Evolutionary conservation across 805 yeast genomes (phyloP), one percentile per base, ranked within the genome.

Genomic region (Phaffomyces opuntiae): DNA sequence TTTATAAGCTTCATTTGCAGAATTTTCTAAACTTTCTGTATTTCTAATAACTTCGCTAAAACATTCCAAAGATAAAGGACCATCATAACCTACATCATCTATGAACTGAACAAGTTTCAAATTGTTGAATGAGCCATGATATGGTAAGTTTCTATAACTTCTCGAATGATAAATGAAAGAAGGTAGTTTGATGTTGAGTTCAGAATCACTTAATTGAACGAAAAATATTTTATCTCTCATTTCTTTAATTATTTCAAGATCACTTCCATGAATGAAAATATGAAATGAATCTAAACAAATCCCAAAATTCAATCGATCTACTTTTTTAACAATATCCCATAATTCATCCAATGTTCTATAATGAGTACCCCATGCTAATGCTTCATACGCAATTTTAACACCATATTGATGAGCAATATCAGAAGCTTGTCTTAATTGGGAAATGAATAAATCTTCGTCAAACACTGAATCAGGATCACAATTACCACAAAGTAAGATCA

Each of bases 261-360:
- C 50, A 31, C 54, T 34, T 1, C 37, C 26, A 4, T 36, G 36
- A 13, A 53, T 52, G n/a, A 47, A 49, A n/a, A 58, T 49, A 46
- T 62, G 65, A 53, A 56, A 62, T 4, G 63, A 54, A 43, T 62
- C 66, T 35, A 62, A 38, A 39, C 64, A 60, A 2, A 56, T 36
- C 6, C 66, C 66, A 44, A 62, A 58, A 46, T 62, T 62, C 2
- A 44, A 42, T 17, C 45, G 44, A 46, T 60, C 46, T 5, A 61
- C 65, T 21, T 36, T 38, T 24, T 47, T 39, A 9, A 60, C 55
- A 5, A 58, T 39, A 3, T 48, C 45, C 44, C 55, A 52, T n/a
- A 51, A 33, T 14, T 45, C 44, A 8, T 51, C 52, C 46, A 62
- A 46, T 4, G 52, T 48, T 24, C 46, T 49, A 21, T 51, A 42